Conservation (phyloP, 2,329 filamentous ascomycete species). For the Boeremia exigua region DNA sequence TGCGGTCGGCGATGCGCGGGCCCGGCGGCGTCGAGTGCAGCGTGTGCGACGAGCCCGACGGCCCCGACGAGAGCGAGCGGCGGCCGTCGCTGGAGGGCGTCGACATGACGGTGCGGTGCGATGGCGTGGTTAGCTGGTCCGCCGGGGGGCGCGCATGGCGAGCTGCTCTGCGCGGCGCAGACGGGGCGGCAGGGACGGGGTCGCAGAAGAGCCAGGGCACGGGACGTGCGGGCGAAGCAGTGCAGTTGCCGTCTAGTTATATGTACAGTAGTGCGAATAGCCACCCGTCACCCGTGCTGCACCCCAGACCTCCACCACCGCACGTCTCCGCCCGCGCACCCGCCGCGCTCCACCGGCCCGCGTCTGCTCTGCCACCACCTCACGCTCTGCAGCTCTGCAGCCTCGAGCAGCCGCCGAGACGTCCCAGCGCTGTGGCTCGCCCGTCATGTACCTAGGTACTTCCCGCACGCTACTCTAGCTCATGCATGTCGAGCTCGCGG, state of each 20-base stretch:
- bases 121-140: conserved; percentile 30
- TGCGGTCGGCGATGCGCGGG: not conserved
- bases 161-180: conserved; percentile 2
- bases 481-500: not conserved
- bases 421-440: not conserved
- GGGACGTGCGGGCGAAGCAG: not conserved
- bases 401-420: not conserved
- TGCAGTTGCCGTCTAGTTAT: not conserved
- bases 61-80: conserved; percentile 36
- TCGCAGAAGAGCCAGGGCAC: conserved; percentile 3
- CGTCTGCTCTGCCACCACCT: not conserved
- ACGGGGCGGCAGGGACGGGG: not conserved
- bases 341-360: not conserved
- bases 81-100: conserved; percentile 42
- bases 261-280: no score
- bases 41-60: conserved; percentile 45
- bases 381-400: not conserved
- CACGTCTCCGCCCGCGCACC: conserved; percentile 5
- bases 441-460: not conserved
- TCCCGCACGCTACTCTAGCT: conserved; percentile 9
- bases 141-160: conserved; percentile 38
- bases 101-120: conserved; percentile 35
- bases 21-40: conserved; percentile 34
- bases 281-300: not conserved
- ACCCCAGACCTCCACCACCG: not conserved